Evolutionary conservation across 306 rosid species (phyloP).

Genomic region (Medicago arabica): DNA sequence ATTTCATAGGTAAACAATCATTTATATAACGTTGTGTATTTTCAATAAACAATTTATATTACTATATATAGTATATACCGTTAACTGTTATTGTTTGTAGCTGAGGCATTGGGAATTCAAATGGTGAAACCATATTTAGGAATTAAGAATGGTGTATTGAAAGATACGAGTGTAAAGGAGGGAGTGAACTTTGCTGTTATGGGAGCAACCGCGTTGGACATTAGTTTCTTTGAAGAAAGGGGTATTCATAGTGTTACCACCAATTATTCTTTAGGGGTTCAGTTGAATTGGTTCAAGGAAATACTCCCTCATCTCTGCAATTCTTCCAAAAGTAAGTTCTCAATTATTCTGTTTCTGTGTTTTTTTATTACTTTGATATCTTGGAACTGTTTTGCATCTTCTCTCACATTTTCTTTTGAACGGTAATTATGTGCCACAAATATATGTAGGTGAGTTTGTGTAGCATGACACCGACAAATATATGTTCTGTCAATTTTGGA

Average conservation of each 20-base stretch:
- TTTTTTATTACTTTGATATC: too few relatives aligned
- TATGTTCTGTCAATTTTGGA: too few relatives aligned
- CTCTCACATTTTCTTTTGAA: too few relatives aligned
- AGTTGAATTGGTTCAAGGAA: conserved; percentile 61
- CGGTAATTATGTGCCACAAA: too few relatives aligned
- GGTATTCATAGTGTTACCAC: conserved; percentile 12
- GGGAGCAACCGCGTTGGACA: conserved; percentile 65
- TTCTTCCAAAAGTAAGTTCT: conserved; percentile 45
- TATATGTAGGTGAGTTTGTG: too few relatives aligned
- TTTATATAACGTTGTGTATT: too few relatives aligned
- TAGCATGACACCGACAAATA: too few relatives aligned
- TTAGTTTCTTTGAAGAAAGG: conserved; percentile 40
- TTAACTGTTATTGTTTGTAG: conserved; percentile 33
- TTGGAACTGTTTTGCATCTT: too few relatives aligned
- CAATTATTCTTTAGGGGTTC: conserved; percentile 50
- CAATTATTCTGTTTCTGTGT: neutral
- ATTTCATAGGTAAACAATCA: conserved; percentile 57
- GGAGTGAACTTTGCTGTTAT: conserved; percentile 64
- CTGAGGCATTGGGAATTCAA: conserved; percentile 57
- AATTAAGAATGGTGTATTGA: conserved; percentile 16
- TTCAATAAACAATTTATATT: too few relatives aligned
- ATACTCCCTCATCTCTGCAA: conserved; percentile 43
- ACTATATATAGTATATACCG: too few relatives aligned
- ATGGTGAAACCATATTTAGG: conserved; percentile 51
- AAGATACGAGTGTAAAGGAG: neutral